These are phyloP conservation scores for Hypoxylon lienhwacheense DNA, from an alignment of 495 filamentous ascomycete species.

Conservation along the genomic window DNA sequence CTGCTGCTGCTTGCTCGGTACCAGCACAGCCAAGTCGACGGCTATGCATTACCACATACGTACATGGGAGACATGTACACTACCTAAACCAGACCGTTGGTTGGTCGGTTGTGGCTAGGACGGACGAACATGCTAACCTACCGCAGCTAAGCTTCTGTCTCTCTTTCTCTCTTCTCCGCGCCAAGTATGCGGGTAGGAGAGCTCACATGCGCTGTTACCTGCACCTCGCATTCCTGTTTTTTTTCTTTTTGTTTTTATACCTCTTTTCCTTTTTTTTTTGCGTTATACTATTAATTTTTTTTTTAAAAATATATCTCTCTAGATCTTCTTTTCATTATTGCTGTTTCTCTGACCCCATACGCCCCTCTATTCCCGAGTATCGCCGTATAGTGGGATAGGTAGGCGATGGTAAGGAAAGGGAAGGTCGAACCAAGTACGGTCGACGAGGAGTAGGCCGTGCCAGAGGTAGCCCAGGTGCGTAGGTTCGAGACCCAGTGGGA, in stretches of 20 bases:
- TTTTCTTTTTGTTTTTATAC: constrained; percentile 32
- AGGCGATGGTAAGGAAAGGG: background rate
- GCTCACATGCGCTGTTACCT: constrained; percentile 27
- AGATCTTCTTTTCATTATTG: constrained; percentile 19
- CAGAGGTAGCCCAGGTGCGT: background rate
- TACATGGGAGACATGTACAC: too few species aligned
- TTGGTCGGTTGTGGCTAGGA: too few species aligned
- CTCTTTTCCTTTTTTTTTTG: constrained; percentile 17
- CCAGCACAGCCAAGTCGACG: too few species aligned
- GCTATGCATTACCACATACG: too few species aligned
- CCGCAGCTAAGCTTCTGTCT: background rate
- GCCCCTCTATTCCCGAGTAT: constrained; percentile 16
- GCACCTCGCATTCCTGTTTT: constrained; percentile 22
- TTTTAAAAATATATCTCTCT: background rate
- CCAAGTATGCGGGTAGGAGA: constrained; percentile 24
- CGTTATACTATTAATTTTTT: background rate
- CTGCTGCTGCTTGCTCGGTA: too few species aligned
- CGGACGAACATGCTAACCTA: background rate
- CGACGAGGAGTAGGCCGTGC: constrained; percentile 5
- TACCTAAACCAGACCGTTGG: too few species aligned
- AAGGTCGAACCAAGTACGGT: too few species aligned
- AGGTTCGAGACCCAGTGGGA: constrained; percentile 13
- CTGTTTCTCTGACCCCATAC: constrained; percentile 26
- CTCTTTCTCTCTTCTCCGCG: background rate
- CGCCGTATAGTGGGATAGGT: constrained; percentile 1